Conservation (phyloP, 805 yeast genomes). For the Candida nanaspora region DNA sequence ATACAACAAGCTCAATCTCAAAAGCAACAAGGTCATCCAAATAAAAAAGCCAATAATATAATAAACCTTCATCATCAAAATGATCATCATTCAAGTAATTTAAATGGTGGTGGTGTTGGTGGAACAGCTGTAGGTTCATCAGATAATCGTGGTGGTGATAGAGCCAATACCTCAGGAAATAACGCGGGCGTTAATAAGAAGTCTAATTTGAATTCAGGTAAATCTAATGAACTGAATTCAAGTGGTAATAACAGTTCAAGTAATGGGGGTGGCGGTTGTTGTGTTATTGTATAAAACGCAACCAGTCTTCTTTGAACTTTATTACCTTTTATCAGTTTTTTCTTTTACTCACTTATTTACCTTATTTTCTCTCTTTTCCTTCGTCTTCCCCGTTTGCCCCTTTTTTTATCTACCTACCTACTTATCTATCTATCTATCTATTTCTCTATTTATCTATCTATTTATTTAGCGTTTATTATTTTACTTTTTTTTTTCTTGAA, state of each 20-base stretch:
- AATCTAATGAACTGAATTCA: neutral
- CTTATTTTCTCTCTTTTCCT: neutral
- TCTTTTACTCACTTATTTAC: neutral
- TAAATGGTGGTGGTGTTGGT: no score
- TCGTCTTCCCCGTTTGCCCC: neutral
- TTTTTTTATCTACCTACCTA: no score
- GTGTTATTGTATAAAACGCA: slow-evolving; percentile 21
- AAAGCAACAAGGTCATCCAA: slow-evolving; percentile 17
- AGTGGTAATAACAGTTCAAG: neutral
- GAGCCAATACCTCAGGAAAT: no score
- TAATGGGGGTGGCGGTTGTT: slow-evolving; percentile 25
- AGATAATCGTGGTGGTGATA: no score
- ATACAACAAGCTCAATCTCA: slow-evolving; percentile 8
- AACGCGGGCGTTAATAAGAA: no score
- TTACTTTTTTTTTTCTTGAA: neutral
- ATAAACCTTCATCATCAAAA: neutral
- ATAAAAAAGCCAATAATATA: slow-evolving; percentile 19
- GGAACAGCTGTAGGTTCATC: no score
- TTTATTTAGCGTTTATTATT: neutral
- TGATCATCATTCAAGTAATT: neutral
- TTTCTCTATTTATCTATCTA: neutral
- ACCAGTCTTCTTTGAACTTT: no score
- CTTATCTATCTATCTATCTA: neutral
- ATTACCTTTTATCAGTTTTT: neutral
- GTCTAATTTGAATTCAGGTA: no score